Evolutionary conservation across 176 grass and related monocot genomes (phyloP), one percentile per base, ranked within the genome.

Genomic region (Cenchrus purpureus): DNA sequence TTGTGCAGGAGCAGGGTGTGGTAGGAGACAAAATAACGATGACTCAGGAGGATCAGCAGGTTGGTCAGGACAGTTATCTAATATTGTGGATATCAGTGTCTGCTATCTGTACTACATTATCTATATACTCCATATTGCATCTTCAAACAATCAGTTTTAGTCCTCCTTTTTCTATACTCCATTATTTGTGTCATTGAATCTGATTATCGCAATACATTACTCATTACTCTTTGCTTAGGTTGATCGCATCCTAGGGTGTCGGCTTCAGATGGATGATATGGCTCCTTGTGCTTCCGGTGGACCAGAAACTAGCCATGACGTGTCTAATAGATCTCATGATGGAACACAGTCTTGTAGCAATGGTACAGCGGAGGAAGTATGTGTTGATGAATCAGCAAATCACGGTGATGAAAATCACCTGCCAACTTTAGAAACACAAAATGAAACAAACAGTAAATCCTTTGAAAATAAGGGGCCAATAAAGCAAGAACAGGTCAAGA

Each of bases 241-340:
- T 74, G 90, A 99, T 79, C 93, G 97, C 53, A 90, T 99, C 82
- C 71, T 94, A 56, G 97, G 97, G 49, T 96, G 97, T 75, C 91
- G 97, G 58, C 82, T 94, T 72, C 86, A 82, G 70, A 55, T 60
- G 20, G 81, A 77, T 72, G 66, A n/a, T 56, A 68, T 28, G 68
- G 65, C 64, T 46, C 84, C 80, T 84, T 71, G 40, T 89, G 46
- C 65, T 78, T 81, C 74, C 32, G 53, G 55, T 81, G 40, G 1
- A 65, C 65, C 64, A 76, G 48, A 86, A 86, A 58, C 65, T 51
- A 63, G 72, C 40, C 68, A 16, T 34, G 56, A 45, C 44, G 53
- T 78, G 71, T 14, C 67, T 64, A 72, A 68, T 44, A 85, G 45
- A 50, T 68, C 66, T 77, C 48, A 89, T 59, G 81, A 89, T 65